Conservation (phyloP, 2,329 filamentous ascomycete species). For the Chalaropsis ovoidea region DNA sequence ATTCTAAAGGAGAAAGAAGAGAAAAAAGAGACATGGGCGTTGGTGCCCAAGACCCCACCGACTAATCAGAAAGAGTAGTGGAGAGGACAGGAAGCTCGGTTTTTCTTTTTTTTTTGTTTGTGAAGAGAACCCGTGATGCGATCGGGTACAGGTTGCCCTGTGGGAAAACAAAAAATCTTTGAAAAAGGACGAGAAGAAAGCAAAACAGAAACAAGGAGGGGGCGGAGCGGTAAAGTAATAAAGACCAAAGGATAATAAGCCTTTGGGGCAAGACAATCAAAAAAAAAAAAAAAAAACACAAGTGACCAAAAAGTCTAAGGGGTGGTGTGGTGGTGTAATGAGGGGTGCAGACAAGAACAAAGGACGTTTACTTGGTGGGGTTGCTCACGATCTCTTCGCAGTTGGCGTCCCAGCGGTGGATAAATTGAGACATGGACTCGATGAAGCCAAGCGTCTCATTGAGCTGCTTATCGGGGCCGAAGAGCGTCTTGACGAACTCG, state of each 20-base stretch:
- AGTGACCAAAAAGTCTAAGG: not conserved
- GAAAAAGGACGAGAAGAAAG: slow-evolving; percentile 7
- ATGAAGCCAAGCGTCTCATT: slow-evolving; percentile 88
- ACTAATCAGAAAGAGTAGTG: not conserved
- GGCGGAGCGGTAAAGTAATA: not conserved
- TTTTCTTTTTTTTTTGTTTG: not conserved
- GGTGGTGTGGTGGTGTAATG: too few species aligned
- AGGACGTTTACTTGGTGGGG: slow-evolving; percentile 42
- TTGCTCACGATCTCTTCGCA: slow-evolving; percentile 74
- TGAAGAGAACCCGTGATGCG: not conserved
- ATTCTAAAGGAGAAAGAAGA: too few species aligned
- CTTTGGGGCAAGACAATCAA: slow-evolving; percentile 13
- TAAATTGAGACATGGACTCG: slow-evolving; percentile 66
- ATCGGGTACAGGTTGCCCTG: slow-evolving; percentile 24
- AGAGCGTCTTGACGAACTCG: slow-evolving; percentile 93
- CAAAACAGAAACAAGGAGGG: slow-evolving; percentile 17
- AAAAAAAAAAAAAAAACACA: slow-evolving; percentile 2
- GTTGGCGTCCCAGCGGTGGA: slow-evolving; percentile 89
- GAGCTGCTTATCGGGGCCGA: slow-evolving; percentile 81
- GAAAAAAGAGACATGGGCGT: not conserved
- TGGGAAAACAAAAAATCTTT: slow-evolving; percentile 17
- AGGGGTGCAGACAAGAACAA: not conserved
- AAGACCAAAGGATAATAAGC: slow-evolving; percentile 5
- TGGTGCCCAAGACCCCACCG: not conserved
- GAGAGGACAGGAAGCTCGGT: not conserved